A percentile compares a stretch with the other conserved stretches of the same genome.
phyloP scores from a whole-genome alignment of 441 rosid genomes.

The Rhodomyrtus psidioides region DNA sequence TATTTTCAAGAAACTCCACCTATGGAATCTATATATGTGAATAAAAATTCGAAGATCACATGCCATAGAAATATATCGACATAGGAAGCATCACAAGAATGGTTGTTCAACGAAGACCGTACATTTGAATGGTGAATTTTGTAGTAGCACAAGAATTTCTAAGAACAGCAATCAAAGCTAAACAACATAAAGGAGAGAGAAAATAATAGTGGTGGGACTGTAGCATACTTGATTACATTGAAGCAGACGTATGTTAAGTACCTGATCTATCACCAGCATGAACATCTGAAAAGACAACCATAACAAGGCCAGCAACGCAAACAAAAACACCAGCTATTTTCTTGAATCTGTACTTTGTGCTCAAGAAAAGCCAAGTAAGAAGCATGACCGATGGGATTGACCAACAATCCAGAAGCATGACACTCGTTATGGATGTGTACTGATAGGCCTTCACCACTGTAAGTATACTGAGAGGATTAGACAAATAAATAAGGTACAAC shows the following conservation, averaged over 20 bases:
- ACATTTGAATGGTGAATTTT: not conserved
- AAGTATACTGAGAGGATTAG: not conserved
- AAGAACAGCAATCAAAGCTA: not conserved
- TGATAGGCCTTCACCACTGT: conserved; percentile 95
- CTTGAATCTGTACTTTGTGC: conserved; percentile 67
- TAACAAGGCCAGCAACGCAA: conserved; percentile 72
- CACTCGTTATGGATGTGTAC: conserved; percentile 81
- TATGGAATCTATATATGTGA: not conserved
- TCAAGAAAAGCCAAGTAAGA: conserved; percentile 70
- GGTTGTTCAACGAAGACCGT: not conserved
- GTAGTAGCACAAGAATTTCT: not conserved
- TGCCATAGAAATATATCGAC: not conserved
- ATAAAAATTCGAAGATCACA: not conserved
- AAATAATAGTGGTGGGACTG: not conserved
- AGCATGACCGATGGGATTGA: conserved; percentile 78
- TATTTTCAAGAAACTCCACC: not conserved
- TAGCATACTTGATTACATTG: not conserved
- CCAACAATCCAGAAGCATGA: conserved; percentile 98
- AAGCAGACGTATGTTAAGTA: conserved; percentile 15
- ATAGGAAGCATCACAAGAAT: not conserved
- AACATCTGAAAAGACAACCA: conserved; percentile 90
- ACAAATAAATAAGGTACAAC: not conserved
- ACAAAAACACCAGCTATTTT: conserved; percentile 70
- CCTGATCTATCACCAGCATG: conserved; percentile 74
- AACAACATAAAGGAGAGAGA: not conserved